A percentile compares a stretch with the other conserved stretches of the same genome.
phyloP scores from a whole-genome alignment of 768 basidiomycete genomes.

The Leccinum longicurvipes region DNA sequence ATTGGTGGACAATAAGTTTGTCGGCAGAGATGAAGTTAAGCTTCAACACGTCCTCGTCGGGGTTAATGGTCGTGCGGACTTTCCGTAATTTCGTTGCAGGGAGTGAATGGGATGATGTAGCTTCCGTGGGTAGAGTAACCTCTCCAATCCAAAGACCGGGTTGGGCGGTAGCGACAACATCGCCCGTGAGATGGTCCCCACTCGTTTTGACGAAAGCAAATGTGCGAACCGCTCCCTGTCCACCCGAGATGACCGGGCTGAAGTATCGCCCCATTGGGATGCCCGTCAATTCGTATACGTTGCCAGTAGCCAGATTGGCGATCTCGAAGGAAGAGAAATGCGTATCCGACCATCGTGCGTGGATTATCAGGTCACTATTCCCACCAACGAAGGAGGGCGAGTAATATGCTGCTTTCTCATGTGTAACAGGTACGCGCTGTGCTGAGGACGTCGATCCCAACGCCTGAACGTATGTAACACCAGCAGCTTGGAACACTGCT shows the following conservation, averaged over 20 bases:
- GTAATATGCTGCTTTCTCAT: slow-evolving; percentile 53
- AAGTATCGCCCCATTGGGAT: slow-evolving; percentile 66
- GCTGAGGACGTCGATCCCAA: slow-evolving; percentile 28
- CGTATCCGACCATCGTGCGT: slow-evolving; percentile 66
- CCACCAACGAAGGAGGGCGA: slow-evolving; percentile 55
- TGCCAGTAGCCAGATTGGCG: slow-evolving; percentile 45
- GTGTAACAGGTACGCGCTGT: slow-evolving; percentile 45
- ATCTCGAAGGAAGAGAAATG: slow-evolving; percentile 65
- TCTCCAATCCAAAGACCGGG: slow-evolving; percentile 65
- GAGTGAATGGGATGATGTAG: slow-evolving; percentile 28
- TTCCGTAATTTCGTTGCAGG: slow-evolving; percentile 46
- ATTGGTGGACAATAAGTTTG: slow-evolving; percentile 60
- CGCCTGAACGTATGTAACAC: slow-evolving; percentile 32
- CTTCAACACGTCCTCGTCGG: slow-evolving; percentile 39
- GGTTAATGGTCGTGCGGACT: slow-evolving; percentile 49
- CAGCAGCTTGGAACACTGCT: slow-evolving; percentile 68
- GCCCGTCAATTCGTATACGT: slow-evolving; percentile 48
- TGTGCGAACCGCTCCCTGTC: slow-evolving; percentile 38
- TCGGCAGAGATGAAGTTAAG: slow-evolving; percentile 56
- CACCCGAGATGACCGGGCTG: slow-evolving; percentile 51
- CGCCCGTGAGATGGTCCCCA: slow-evolving; percentile 57
- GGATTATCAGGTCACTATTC: slow-evolving; percentile 49
- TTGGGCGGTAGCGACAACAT: slow-evolving; percentile 61
- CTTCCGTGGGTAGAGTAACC: slow-evolving; percentile 44
- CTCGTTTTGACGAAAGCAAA: slow-evolving; percentile 64